Conservation (phyloP, 306 rosid genomes). For the Acacia confusa region DNA sequence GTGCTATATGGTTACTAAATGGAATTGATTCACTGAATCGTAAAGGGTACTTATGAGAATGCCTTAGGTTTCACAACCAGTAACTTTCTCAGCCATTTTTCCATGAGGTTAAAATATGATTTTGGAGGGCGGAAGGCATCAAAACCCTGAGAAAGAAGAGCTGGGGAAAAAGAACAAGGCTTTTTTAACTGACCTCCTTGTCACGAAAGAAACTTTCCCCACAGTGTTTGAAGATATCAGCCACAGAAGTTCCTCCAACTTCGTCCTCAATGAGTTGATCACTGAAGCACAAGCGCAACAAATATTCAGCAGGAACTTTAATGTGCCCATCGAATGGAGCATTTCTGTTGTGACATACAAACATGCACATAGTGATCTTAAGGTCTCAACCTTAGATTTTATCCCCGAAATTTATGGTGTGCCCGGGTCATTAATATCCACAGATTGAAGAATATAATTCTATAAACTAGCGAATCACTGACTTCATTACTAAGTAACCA, state of each 20-base stretch:
- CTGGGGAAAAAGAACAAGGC: constrained; percentile 11
- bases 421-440: constrained; percentile 1
- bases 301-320: constrained; percentile 28
- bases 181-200: constrained; percentile 64
- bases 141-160: not conserved
- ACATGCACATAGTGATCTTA: not conserved
- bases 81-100: not conserved
- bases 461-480: not conserved
- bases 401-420: not conserved
- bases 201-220: constrained; percentile 78
- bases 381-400: constrained; percentile 7
- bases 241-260: constrained; percentile 57
- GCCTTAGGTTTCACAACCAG: not conserved
- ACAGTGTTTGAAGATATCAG: constrained; percentile 70
- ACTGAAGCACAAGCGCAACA: constrained; percentile 47
- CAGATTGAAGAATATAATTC: not conserved
- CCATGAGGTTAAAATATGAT: not conserved
- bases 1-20: not conserved
- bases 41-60: not conserved
- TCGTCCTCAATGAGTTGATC: constrained; percentile 72
- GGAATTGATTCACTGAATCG: not conserved
- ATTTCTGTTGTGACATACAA: constrained; percentile 12
- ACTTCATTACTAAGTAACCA: not conserved
- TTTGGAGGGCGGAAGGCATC: not conserved
- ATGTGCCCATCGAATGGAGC: constrained; percentile 8